These are phyloP conservation scores for Turnera subulata DNA, from an alignment of 345 rosid species.

Conservation along the genomic window DNA sequence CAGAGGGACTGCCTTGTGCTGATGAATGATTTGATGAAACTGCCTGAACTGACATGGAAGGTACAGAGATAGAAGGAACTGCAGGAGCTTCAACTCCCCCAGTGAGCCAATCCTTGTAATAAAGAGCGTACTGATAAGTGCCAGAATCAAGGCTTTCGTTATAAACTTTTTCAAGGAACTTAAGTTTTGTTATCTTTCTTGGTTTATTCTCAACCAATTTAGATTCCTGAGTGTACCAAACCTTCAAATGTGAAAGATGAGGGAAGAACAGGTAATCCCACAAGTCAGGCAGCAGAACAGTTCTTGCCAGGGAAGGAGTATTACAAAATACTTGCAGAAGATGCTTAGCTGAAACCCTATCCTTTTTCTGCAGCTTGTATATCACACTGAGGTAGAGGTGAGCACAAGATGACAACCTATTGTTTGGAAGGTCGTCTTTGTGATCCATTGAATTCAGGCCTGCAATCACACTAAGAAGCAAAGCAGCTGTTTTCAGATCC, in stretches of 20 bases:
- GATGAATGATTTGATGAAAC: slow-evolving; percentile 32
- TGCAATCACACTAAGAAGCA: slow-evolving; percentile 53
- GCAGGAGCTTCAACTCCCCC: slow-evolving; percentile 51
- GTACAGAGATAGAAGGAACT: slow-evolving; percentile 44
- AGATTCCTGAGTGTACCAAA: slow-evolving; percentile 56
- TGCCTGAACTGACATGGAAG: slow-evolving; percentile 30
- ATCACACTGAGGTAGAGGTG: slow-evolving; percentile 55
- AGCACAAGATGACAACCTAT: slow-evolving; percentile 55
- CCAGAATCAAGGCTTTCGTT: slow-evolving; percentile 54
- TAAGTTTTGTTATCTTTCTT: slow-evolving; percentile 33
- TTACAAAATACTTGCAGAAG: slow-evolving; percentile 57
- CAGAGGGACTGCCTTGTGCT: slow-evolving; percentile 28
- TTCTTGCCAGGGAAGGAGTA: slow-evolving; percentile 51
- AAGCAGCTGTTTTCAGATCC: slow-evolving; percentile 48
- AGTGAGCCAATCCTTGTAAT: slow-evolving; percentile 68
- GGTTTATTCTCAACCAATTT: slow-evolving; percentile 32
- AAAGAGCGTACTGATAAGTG: slow-evolving; percentile 50
- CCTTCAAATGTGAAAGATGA: slow-evolving; percentile 56
- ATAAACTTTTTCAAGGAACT: slow-evolving; percentile 53
- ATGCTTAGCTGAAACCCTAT: slow-evolving; percentile 53
- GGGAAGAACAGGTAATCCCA: slow-evolving; percentile 59
- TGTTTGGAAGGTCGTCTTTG: slow-evolving; percentile 43
- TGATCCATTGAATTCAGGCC: slow-evolving; percentile 41
- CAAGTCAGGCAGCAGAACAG: slow-evolving; percentile 44
- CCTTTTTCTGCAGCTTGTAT: slow-evolving; percentile 53